phyloP scores from a whole-genome alignment of 805 yeast species.

The Groenewaldozyma tartarivorans region DNA sequence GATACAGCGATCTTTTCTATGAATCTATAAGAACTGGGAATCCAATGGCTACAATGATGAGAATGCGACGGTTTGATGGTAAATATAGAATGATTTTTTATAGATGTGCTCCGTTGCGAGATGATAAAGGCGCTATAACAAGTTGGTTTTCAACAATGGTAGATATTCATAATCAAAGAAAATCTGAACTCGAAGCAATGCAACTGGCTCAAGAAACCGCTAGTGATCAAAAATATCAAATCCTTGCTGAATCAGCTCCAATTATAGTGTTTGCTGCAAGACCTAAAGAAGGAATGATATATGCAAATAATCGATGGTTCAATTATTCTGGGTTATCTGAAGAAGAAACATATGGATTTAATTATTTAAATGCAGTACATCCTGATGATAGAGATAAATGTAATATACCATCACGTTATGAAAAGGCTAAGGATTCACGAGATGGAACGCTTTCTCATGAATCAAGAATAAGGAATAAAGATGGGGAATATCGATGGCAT shows the following conservation, averaged over 20 bases:
- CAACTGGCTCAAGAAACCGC: constrained; percentile 22
- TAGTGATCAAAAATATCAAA: constrained; percentile 24
- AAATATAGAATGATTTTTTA: constrained; percentile 22
- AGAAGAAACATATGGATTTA: constrained; percentile 20
- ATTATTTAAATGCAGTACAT: constrained; percentile 22
- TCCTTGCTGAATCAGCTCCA: constrained; percentile 26
- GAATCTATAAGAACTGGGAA: constrained; percentile 21
- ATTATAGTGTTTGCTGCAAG: constrained; percentile 24
- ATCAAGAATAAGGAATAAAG: constrained; percentile 19
- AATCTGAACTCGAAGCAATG: constrained; percentile 23
- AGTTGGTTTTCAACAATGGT: constrained; percentile 28
- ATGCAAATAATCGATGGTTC: constrained; percentile 26
- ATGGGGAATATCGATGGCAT: constrained; percentile 25
- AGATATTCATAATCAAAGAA: constrained; percentile 26
- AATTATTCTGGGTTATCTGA: constrained; percentile 22
- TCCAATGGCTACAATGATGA: constrained; percentile 20
- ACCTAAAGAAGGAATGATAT: constrained; percentile 20
- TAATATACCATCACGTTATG: constrained; percentile 13
- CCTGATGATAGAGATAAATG: constrained; percentile 25
- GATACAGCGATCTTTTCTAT: constrained; percentile 20
- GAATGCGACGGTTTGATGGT: constrained; percentile 25
- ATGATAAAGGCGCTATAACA: constrained; percentile 22
- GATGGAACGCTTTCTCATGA: constrained; percentile 18
- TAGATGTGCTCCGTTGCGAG: constrained; percentile 24
- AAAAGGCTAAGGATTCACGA: constrained; percentile 4